phyloP scores from a whole-genome alignment of 1,139 yeast genomes.

The Arxiozyma slooffiae region DNA sequence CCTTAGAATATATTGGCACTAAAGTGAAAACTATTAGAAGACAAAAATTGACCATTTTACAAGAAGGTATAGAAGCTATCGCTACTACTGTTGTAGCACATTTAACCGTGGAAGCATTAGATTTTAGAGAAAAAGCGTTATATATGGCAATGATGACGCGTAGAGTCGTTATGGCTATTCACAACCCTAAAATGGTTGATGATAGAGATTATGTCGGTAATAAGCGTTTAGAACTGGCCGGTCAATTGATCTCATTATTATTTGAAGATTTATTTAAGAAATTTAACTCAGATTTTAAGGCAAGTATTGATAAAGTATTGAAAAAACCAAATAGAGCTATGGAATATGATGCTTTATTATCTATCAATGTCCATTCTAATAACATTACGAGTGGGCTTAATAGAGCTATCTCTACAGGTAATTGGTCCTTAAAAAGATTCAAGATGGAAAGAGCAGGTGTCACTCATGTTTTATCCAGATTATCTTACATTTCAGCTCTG shows the following conservation, averaged over 20 bases:
- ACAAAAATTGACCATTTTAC: slow-evolving; percentile 69
- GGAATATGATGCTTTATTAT: slow-evolving; percentile 86
- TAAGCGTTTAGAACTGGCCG: slow-evolving; percentile 93
- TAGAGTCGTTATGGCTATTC: slow-evolving; percentile 90
- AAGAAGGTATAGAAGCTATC: slow-evolving; percentile 95
- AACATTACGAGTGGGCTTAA: slow-evolving; percentile 91
- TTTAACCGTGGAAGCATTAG: slow-evolving; percentile 73
- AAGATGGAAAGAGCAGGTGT: slow-evolving; percentile 99
- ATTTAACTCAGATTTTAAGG: slow-evolving; percentile 87
- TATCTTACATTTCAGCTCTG: slow-evolving; percentile 85
- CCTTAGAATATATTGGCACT: slow-evolving; percentile 80
- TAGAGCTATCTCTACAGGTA: slow-evolving; percentile 95
- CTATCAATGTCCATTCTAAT: slow-evolving; percentile 82
- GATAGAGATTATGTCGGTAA: slow-evolving; percentile 98
- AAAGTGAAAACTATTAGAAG: slow-evolving; percentile 89
- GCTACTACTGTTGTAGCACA: slow-evolving; percentile 97
- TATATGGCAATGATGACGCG: slow-evolving; percentile 96
- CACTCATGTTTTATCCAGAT: slow-evolving; percentile 84
- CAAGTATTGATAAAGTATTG: slow-evolving; percentile 84
- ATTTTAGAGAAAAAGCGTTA: slow-evolving; percentile 87
- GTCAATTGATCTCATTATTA: slow-evolving; percentile 86
- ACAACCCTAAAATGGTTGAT: slow-evolving; percentile 89
- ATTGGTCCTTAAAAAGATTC: slow-evolving; percentile 96
- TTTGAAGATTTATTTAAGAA: slow-evolving; percentile 96
- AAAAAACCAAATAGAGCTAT: slow-evolving; percentile 91